Evolutionary conservation across 2,329 filamentous ascomycete species (phyloP).

Genomic region (Aspergillus sp.): DNA sequence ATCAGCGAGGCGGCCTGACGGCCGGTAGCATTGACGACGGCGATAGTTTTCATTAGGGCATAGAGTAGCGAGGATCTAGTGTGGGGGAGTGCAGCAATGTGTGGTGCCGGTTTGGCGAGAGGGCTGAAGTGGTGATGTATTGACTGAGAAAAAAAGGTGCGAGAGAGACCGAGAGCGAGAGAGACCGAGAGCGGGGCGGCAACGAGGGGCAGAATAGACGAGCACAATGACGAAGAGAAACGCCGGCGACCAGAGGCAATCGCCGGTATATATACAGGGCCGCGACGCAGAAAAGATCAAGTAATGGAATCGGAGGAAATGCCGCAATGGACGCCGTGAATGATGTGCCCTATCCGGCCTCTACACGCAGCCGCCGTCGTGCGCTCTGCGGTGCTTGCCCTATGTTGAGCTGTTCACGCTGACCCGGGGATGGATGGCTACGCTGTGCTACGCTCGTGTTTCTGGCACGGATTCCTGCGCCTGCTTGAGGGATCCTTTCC

Average conservation of each 20-base stretch:
- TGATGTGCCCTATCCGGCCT: too few species aligned
- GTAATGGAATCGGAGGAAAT: too few species aligned
- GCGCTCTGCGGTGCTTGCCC: too few species aligned
- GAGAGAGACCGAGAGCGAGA: background rate
- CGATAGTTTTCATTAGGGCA: constrained; percentile 63
- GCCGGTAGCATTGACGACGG: constrained; percentile 91
- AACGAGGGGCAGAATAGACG: background rate
- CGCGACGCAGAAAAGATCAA: too few species aligned
- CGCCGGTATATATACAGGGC: too few species aligned
- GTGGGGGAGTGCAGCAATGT: constrained; percentile 1
- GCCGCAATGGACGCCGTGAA: too few species aligned
- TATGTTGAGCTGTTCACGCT: too few species aligned
- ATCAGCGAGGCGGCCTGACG: constrained; percentile 94
- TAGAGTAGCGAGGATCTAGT: constrained; percentile 3
- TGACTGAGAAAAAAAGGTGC: background rate
- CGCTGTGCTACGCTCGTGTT: too few species aligned
- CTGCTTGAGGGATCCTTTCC: background rate
- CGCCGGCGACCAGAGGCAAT: too few species aligned
- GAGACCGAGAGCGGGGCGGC: background rate
- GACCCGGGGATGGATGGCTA: too few species aligned
- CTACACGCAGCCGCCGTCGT: too few species aligned
- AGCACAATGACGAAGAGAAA: background rate
- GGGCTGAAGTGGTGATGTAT: background rate
- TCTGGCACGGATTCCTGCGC: too few species aligned
- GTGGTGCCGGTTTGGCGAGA: background rate